A percentile compares a stretch with the other conserved stretches of the same genome.
Evolutionary conservation across 805 yeast genomes (phyloP).

Genomic region (Lachancea kluyveri): DNA sequence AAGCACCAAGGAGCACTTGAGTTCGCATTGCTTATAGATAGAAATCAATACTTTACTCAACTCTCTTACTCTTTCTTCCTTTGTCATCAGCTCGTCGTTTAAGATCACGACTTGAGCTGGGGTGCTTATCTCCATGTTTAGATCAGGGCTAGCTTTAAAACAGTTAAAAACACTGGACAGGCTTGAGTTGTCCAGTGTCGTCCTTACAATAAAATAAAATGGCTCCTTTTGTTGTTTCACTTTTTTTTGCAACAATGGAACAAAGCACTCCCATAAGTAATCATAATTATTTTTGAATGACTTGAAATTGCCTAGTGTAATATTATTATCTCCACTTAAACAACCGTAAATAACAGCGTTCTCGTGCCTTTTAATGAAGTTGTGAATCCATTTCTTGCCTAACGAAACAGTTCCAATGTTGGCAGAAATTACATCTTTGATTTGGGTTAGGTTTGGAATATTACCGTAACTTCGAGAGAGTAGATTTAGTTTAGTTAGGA

Average conservation of each 20-base stretch:
- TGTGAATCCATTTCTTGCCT: constrained; percentile 23
- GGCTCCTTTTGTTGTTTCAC: constrained; percentile 8
- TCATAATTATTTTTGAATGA: constrained; percentile 15
- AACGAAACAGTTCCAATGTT: constrained; percentile 13
- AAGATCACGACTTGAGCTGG: constrained; percentile 17
- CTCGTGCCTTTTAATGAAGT: constrained; percentile 20
- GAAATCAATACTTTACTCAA: constrained; percentile 1
- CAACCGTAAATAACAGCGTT: constrained; percentile 19
- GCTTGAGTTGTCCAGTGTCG: constrained; percentile 14
- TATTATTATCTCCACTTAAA: constrained; percentile 8
- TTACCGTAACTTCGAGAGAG: constrained; percentile 18
- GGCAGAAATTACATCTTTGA: constrained; percentile 15
- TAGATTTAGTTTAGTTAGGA: constrained; percentile 12
- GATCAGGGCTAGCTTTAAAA: constrained; percentile 12
- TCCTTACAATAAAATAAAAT: constrained; percentile 16
- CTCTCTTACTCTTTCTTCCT: neutral
- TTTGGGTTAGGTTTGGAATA: constrained; percentile 16
- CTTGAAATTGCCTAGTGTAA: constrained; percentile 13
- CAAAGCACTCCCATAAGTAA: constrained; percentile 17
- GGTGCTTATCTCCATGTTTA: constrained; percentile 7
- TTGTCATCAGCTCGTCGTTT: neutral
- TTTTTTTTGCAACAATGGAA: constrained; percentile 13
- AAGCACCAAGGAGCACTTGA: constrained; percentile 12
- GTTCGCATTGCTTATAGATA: neutral
- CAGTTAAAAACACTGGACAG: constrained; percentile 20